A percentile compares a stretch with the other conserved stretches of the same genome.
phyloP scores from a whole-genome alignment of 495 filamentous ascomycete genomes.

The Tricharina praecox region DNA sequence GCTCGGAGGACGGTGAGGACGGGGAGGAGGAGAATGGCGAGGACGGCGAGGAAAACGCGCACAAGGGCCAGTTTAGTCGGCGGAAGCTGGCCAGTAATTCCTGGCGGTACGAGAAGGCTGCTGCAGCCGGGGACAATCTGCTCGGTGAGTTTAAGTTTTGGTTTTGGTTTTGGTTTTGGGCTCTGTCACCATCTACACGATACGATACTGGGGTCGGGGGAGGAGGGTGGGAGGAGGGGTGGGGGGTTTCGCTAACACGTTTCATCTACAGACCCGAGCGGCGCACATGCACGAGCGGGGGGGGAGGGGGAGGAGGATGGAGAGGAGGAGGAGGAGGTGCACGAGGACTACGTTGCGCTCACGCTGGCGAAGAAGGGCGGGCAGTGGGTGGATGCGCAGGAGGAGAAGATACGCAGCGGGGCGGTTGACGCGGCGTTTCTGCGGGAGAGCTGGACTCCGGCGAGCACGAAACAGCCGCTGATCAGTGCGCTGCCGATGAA shows the following conservation, averaged over 20 bases:
- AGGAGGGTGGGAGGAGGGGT: too few relatives aligned
- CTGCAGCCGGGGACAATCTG: too few relatives aligned
- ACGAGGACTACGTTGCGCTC: conserved; percentile 23
- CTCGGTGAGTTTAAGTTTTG: too few relatives aligned
- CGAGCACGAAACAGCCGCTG: too few relatives aligned
- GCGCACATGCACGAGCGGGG: too few relatives aligned
- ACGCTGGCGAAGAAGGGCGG: conserved; percentile 10
- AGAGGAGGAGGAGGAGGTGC: too few relatives aligned
- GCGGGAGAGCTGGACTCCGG: conserved; percentile 9
- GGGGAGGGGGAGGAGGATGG: too few relatives aligned
- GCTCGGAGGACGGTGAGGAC: conserved; percentile 12
- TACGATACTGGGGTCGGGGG: too few relatives aligned
- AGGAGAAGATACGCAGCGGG: conserved; percentile 1
- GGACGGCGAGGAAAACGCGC: conserved; percentile 27
- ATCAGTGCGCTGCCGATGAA: neutral
- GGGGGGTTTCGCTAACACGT: too few relatives aligned
- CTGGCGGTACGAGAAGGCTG: conserved; percentile 24
- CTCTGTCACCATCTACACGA: too few relatives aligned
- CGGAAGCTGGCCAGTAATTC: conserved; percentile 22
- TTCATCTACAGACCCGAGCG: neutral
- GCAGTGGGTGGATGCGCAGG: conserved; percentile 9
- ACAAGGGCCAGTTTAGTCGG: conserved; percentile 24
- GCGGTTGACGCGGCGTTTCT: conserved; percentile 17
- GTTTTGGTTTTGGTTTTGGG: too few relatives aligned
- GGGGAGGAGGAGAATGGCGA: conserved; percentile 21